Evolutionary conservation across 2,329 filamentous ascomycete species (phyloP), one percentile per base, ranked within the genome.

Genomic region (Nigrograna mackinnonii): DNA sequence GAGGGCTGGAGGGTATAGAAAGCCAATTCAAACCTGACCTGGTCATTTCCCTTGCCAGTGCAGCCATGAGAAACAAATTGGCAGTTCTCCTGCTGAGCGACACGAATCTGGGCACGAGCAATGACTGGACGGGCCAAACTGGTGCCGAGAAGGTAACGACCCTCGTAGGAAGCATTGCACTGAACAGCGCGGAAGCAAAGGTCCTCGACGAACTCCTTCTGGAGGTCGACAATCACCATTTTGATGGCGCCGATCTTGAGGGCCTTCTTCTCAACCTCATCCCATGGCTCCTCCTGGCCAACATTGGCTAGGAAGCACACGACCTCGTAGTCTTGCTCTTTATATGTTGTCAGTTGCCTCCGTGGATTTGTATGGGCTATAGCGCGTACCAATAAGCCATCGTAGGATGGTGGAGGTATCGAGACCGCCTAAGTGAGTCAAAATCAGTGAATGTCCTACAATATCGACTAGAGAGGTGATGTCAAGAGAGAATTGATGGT

Each of bases 141-240:
- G 41, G 82, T 85, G 47, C 82, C 80, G 45, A 68, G 64, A n/a
- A 67, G 59, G 50, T 67, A 68, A 35, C 62, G 60, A 62, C 84
- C 84, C 75, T 90, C 71, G 63, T 75, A 74, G 39, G 68, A 64
- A 50, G 77, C 78, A 57, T 80, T 81, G 72, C 83, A 89, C 70
- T 89, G 86, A 50, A 94, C 81, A 48, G 89, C 88, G 39, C 81
- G 85, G 80, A 85, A 91, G 76, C 85, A 86, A 33, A 94, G 78
- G 74, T 92, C 81, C 57, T 91, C 86, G 54, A 94, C 82, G 61
- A 94, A 91, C 70, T 89, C 85, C 56, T 78, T 77, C 59, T 83
- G 82, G 41, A 92, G 78, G 67, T 94, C 81, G 50, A 76, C 71
- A 44, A 80, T 73, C 64, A 78, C 69, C 68, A 85, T 80, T 72